Conservation (phyloP, 2,329 filamentous ascomycete genomes). For the Talaromyces amestolkiae region DNA sequence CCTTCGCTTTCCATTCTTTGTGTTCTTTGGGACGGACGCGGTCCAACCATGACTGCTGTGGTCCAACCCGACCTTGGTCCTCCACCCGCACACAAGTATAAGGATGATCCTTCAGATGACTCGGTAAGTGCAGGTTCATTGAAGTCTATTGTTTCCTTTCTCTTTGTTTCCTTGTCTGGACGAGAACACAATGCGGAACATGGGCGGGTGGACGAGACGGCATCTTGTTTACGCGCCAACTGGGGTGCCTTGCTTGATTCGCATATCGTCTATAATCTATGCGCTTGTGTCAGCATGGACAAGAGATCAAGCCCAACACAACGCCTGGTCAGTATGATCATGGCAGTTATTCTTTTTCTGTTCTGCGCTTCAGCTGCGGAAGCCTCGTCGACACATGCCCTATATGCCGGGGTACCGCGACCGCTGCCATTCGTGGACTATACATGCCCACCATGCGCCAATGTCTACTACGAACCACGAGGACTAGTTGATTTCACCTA, state of each 20-base stretch:
- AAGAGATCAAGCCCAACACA: not conserved
- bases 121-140: constrained; percentile 42
- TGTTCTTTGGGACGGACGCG: constrained; percentile 24
- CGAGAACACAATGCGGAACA: constrained; percentile 16
- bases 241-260: constrained; percentile 4
- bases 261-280: not conserved
- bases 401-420: not conserved
- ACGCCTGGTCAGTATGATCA: not conserved
- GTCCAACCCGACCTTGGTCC: constrained; percentile 43
- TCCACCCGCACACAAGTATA: constrained; percentile 42
- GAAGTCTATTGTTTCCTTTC: constrained; percentile 21
- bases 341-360: not conserved
- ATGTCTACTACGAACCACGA: not conserved
- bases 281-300: not conserved
- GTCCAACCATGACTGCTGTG: constrained; percentile 43
- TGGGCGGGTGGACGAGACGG: not conserved
- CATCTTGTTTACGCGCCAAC: not conserved
- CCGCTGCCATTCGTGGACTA: not conserved
- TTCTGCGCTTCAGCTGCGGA: not conserved
- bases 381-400: not conserved
- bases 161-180: constrained; percentile 19
- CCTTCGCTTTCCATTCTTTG: constrained; percentile 3
- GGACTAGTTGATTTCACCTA: not conserved
- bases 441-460: not conserved
- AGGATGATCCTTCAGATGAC: constrained; percentile 49